phyloP scores from a whole-genome alignment of 352 stramenopile genomes.

The Saprolegnia diclina region DNA sequence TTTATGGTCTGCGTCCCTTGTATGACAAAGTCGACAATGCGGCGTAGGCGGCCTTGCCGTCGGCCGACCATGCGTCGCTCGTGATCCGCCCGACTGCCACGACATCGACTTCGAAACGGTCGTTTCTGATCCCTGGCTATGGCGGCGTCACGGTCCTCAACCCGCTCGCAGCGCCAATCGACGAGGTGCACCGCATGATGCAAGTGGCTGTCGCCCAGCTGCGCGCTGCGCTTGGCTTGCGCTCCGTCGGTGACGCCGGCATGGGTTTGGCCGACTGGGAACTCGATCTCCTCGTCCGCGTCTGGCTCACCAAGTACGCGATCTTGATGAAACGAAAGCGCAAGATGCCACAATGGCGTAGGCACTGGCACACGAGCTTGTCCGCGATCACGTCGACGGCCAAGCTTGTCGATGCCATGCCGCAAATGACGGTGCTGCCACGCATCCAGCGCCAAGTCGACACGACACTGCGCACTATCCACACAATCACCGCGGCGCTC shows the following conservation, averaged over 20 bases:
- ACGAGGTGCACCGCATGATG: conserved; percentile 48
- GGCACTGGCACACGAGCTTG: conserved; percentile 50
- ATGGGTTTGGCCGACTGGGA: conserved; percentile 71
- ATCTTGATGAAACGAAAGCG: background rate
- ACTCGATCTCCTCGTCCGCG: conserved; percentile 46
- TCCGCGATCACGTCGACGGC: conserved; percentile 68
- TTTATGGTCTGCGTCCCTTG: conserved; percentile 39
- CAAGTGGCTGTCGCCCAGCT: conserved; percentile 61
- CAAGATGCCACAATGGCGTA: conserved; percentile 14
- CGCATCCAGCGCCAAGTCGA: conserved; percentile 55
- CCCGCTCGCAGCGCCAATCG: conserved; percentile 28
- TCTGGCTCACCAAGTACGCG: conserved; percentile 42
- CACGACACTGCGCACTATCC: conserved; percentile 42
- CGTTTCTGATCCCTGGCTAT: conserved; percentile 69
- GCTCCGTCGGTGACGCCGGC: conserved; percentile 44
- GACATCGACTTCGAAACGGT: conserved; percentile 26
- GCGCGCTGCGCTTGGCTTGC: conserved; percentile 52
- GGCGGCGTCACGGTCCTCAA: conserved; percentile 59
- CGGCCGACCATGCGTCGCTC: conserved; percentile 42
- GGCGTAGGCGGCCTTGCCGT: conserved; percentile 42
- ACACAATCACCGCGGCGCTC: conserved; percentile 32
- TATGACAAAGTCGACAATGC: background rate
- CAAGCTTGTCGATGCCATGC: conserved; percentile 57
- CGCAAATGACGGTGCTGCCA: conserved; percentile 64
- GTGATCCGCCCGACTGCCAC: conserved; percentile 37